Percentiles rank a stretch among this genome's conserved stretches.
phyloP scores from a whole-genome alignment of 106 monocot species.

The Allium fistulosum region DNA sequence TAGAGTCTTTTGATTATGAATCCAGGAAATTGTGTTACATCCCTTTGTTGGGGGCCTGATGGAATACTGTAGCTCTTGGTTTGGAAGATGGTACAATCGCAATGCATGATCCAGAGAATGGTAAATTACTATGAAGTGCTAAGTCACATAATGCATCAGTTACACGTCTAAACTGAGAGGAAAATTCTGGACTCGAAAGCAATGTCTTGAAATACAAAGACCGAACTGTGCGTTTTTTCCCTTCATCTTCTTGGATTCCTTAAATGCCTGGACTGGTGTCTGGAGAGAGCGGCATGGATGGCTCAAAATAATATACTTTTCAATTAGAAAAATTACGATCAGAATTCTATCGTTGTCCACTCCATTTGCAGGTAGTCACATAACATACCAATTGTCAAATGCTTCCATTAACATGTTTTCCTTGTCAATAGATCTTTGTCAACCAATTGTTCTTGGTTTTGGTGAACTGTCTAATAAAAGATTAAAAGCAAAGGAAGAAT shows the following conservation, averaged over 20 bases:
- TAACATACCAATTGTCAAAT: constrained; percentile 35
- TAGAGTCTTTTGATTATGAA: constrained; percentile 81
- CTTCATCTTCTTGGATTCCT: constrained; percentile 77
- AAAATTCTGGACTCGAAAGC: constrained; percentile 10
- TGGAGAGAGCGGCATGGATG: constrained; percentile 58
- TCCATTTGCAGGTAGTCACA: constrained; percentile 12
- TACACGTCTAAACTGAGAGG: constrained; percentile 80
- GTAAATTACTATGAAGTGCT: constrained; percentile 57
- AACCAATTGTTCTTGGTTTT: constrained; percentile 51
- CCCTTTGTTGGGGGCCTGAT: constrained; percentile 98
- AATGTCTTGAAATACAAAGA: constrained; percentile 57
- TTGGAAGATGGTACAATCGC: constrained; percentile 88
- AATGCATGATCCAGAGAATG: constrained; percentile 95
- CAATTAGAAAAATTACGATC: constrained; percentile 68
- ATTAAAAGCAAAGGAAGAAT: constrained; percentile 4
- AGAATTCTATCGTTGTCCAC: constrained; percentile 18
- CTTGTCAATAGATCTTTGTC: constrained; percentile 72
- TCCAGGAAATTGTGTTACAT: constrained; percentile 82
- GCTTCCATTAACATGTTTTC: constrained; percentile 75
- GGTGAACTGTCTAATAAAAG: constrained; percentile 40
- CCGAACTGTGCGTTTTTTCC: constrained; percentile 83
- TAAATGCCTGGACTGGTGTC: constrained; percentile 63
- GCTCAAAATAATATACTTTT: constrained; percentile 80
- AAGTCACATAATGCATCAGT: constrained; percentile 58
- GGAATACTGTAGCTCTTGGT: constrained; percentile 89